Evolutionary conservation across 805 yeast species (phyloP), one percentile per base, ranked within the genome.

Genomic region (Monosporozyma siamensis): DNA sequence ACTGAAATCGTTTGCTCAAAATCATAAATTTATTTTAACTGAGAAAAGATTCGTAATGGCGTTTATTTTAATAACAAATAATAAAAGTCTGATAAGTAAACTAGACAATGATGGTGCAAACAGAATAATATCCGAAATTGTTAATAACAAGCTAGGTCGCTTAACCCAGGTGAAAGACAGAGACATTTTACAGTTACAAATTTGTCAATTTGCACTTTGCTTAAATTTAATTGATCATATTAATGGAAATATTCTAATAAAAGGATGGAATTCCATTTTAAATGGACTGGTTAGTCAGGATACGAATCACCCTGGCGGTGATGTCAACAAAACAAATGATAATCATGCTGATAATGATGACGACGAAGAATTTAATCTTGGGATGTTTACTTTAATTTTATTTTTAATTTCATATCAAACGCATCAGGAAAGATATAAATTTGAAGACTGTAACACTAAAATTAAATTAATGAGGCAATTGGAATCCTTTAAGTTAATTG

Each of bases 181-280:
- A 22, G 26, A 22, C 12, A 34, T 8, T n/a, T 22, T 21, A 34
- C 38, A 38, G 18, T 21, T 29, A 22, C 10, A 26, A 21, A 38
- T 38, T 29, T 39, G 42, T 12, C 36, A 39, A 23, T 23, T 17
- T 20, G 42, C 38, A 9, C 25, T 40, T 18, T 40, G 43, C 21
- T 12, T 40, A 29, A 26, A 34, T 21, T 9, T 40, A n/a, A 25
- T 23, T 14, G 39, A 34, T 18, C 11, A 18, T 8, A 34, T 35
- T 10, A 18, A 32, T 17, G 21, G 9, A 15, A 24, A 17, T 11
- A 15, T 23, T 12, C n/a, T 23, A 23, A 25, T 31, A 15, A 15
- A 23, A 1, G 24, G 25, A 11, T 38, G 40, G 40, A 21, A 23
- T 27, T 14, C 6, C 17, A 23, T 20, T 12, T 4, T 21, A 10